phyloP scores from a whole-genome alignment of 306 rosid species.

The Acacia acuminata region DNA sequence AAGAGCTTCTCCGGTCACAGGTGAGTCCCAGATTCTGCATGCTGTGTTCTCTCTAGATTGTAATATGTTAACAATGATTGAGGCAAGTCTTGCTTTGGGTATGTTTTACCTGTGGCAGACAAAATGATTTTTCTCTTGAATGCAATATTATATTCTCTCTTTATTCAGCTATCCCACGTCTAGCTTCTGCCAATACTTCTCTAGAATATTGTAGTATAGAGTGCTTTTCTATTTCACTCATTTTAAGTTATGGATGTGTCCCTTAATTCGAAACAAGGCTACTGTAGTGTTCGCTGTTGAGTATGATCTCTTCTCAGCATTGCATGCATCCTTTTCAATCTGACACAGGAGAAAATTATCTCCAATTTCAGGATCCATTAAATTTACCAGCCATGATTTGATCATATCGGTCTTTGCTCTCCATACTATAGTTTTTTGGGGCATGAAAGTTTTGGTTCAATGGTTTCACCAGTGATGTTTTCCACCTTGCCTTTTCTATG shows the following conservation, averaged over 20 bases:
- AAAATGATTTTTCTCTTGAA: conserved; percentile 10
- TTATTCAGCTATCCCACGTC: conserved; percentile 17
- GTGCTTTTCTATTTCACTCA: not conserved
- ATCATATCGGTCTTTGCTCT: not conserved
- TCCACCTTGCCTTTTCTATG: not conserved
- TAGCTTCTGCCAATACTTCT: not conserved
- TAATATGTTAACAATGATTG: conserved; percentile 11
- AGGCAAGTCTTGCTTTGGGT: conserved; percentile 10
- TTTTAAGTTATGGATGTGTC: not conserved
- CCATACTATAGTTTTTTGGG: not conserved
- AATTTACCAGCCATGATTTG: not conserved
- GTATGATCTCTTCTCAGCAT: not conserved
- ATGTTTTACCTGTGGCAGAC: conserved; percentile 8
- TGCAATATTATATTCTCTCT: conserved; percentile 4
- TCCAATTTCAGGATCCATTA: not conserved
- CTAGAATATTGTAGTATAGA: not conserved
- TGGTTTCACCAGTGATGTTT: not conserved
- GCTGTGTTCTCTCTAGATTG: conserved; percentile 24
- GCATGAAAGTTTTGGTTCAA: not conserved
- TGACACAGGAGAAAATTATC: not conserved
- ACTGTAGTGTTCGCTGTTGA: not conserved
- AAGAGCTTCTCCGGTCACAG: conserved; percentile 97
- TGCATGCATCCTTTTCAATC: not conserved
- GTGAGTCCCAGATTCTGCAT: conserved; percentile 48
- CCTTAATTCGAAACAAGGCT: not conserved